Percentiles rank a stretch among this genome's conserved stretches.
Evolutionary conservation across 225 moss, liverwort and hornwort species (phyloP).

Genomic region (Asterella californica): DNA sequence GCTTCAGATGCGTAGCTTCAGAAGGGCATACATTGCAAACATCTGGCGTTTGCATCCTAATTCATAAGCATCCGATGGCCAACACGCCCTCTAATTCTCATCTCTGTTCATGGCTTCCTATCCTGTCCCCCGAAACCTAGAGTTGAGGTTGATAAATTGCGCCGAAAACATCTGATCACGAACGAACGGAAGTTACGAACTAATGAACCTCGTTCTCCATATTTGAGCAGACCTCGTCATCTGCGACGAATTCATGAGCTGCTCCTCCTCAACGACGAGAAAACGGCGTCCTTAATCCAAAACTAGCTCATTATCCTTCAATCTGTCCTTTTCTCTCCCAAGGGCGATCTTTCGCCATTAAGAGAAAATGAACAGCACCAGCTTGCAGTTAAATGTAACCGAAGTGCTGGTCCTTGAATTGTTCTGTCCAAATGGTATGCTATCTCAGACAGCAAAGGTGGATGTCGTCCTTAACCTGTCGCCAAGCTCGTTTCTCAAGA

Average conservation of each 20-base stretch:
- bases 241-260: slow-evolving; percentile 14
- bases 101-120: neutral
- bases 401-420: neutral
- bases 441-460: neutral
- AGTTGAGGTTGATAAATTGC: neutral
- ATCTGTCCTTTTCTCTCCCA: neutral
- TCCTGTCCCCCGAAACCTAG: slow-evolving; percentile 7
- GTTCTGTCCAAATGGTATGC: neutral
- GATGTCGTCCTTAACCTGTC: neutral
- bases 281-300: neutral
- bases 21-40: neutral
- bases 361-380: neutral
- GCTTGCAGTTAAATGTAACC: neutral
- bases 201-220: slow-evolving; percentile 15
- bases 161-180: neutral
- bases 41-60: slow-evolving; percentile 4
- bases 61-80: neutral
- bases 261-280: neutral
- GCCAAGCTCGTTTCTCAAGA: neutral
- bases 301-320: neutral
- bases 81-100: neutral
- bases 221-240: slow-evolving; percentile 21
- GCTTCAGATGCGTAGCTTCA: neutral
- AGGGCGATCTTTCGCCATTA: neutral
- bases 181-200: slow-evolving; percentile 4